Evolutionary conservation across 2,329 filamentous ascomycete species (phyloP), one percentile per base, ranked within the genome.

Genomic region (Exserohilum turcica): DNA sequence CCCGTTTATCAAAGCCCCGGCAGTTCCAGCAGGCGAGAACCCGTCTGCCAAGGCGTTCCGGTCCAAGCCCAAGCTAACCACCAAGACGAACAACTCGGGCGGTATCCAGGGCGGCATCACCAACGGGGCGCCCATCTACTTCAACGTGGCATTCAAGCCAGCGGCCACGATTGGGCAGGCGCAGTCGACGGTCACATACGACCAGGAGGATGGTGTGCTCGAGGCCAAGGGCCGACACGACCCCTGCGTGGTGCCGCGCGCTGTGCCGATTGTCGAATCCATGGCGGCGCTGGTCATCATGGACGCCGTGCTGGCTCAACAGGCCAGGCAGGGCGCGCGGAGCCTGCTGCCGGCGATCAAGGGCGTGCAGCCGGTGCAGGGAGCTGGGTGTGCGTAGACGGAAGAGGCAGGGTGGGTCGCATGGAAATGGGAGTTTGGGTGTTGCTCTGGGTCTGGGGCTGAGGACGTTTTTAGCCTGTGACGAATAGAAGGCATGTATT

Each of bases 61-160:
- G 13, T 54, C 46, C 10, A 54, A 54, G 53, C 85, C 89, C 15
- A 83, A 81, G 58, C 83, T 97, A 47, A 88, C 86, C 7, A 97
- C 93, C 50, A 90, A 89, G 79, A 97, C 93, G 21, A 97, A 97
- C 80, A 92, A 96, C 80, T 93, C 89, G 2, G 93, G 93, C 10
- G 94, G 93, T 60, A 91, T 97, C 64, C 93, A 97, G 79, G 94
- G 93, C 37, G 93, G 93, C 46, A 97, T 97, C 76, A 88, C 89
- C 44, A 97, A 97, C 76, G 94, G 93, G 52, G 90, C 91, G 32
- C 88, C 87, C 54, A 91, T 97, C 78, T 97, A 94, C 82, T 97
- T 97, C 84, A 86, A 89, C 44, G 88, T 96, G 5, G 92, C 86
- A 13, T 97, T 97, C 85, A 97, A 97, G 82, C 90, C 93, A 8